Conservation (phyloP, 768 basidiomycete genomes). For the Serendipita vermifera region DNA sequence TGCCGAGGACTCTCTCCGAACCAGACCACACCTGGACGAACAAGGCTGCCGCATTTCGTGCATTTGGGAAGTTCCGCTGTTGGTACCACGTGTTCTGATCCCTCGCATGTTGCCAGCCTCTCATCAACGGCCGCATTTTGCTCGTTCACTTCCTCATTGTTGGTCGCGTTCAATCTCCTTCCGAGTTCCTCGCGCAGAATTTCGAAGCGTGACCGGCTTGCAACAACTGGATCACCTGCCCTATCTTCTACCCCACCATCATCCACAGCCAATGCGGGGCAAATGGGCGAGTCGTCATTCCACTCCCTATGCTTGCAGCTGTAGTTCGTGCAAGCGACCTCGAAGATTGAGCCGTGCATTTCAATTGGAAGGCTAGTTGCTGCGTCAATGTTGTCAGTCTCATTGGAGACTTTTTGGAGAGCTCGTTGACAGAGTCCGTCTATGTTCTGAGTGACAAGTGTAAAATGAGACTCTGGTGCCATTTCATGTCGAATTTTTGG, state of each 20-base stretch:
- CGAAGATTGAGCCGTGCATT: slow-evolving; percentile 51
- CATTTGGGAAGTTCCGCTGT: too few species aligned
- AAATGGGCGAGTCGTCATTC: slow-evolving; percentile 33
- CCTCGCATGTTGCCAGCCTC: too few species aligned
- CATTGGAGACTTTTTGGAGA: slow-evolving; percentile 22
- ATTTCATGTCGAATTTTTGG: slow-evolving; percentile 27
- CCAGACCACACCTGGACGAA: slow-evolving; percentile 45
- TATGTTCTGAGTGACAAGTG: slow-evolving; percentile 48
- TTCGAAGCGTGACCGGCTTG: too few species aligned
- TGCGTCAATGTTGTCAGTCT: slow-evolving; percentile 32
- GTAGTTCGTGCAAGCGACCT: slow-evolving; percentile 42
- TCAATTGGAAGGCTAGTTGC: slow-evolving; percentile 36
- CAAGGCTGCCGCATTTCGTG: slow-evolving; percentile 28
- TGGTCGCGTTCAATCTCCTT: too few species aligned
- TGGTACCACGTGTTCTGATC: slow-evolving; percentile 8
- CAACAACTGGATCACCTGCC: too few species aligned
- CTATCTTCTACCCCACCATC: slow-evolving; percentile 28
- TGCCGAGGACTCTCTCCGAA: slow-evolving; percentile 36
- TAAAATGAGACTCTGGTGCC: too few species aligned
- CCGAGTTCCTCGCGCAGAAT: too few species aligned
- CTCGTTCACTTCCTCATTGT: slow-evolving; percentile 34
- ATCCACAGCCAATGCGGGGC: slow-evolving; percentile 32
- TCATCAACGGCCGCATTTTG: slow-evolving; percentile 26
- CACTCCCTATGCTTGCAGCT: slow-evolving; percentile 30
- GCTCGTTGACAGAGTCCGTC: slow-evolving; percentile 39